phyloP scores from a whole-genome alignment of 2,329 filamentous ascomycete genomes.

The Sclerotiophoma versabilis region DNA sequence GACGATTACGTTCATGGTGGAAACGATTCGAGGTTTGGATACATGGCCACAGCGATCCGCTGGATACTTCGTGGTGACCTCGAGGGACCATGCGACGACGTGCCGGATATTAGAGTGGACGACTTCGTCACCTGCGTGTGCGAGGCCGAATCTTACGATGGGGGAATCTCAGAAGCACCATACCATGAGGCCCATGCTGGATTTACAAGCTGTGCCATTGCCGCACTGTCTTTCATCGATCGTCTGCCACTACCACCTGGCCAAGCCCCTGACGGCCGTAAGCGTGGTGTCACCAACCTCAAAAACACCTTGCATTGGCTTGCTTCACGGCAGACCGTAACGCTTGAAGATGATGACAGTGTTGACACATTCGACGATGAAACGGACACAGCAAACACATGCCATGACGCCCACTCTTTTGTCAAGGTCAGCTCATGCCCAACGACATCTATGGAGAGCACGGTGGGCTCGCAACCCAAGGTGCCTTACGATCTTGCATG shows the following conservation, averaged over 20 bases:
- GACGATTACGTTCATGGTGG: slow-evolving; percentile 73
- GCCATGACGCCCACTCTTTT: slow-evolving; percentile 50
- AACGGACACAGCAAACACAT: slow-evolving; percentile 50
- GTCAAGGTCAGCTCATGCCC: slow-evolving; percentile 42
- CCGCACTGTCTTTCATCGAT: slow-evolving; percentile 77
- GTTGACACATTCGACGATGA: slow-evolving; percentile 49
- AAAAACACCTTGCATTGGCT: slow-evolving; percentile 55
- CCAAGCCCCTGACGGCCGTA: slow-evolving; percentile 33
- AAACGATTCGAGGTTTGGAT: slow-evolving; percentile 86
- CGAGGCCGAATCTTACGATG: slow-evolving; percentile 77
- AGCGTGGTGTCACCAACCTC: slow-evolving; percentile 49
- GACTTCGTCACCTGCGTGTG: slow-evolving; percentile 74
- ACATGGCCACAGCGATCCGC: slow-evolving; percentile 79
- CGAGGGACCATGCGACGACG: slow-evolving; percentile 61
- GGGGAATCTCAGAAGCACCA: slow-evolving; percentile 79
- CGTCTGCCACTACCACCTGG: slow-evolving; percentile 55
- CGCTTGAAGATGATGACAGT: slow-evolving; percentile 52
- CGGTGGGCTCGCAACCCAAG: slow-evolving; percentile 63
- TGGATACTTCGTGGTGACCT: slow-evolving; percentile 76
- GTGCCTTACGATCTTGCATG: slow-evolving; percentile 62
- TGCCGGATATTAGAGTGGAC: slow-evolving; percentile 77
- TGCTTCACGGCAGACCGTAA: slow-evolving; percentile 55
- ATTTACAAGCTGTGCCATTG: slow-evolving; percentile 88
- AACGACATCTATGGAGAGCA: slow-evolving; percentile 34
- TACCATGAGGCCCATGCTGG: slow-evolving; percentile 88